Base-by-base conservation (phyloP, 306 rosid species). In the Dryas alaskensis region DNA sequence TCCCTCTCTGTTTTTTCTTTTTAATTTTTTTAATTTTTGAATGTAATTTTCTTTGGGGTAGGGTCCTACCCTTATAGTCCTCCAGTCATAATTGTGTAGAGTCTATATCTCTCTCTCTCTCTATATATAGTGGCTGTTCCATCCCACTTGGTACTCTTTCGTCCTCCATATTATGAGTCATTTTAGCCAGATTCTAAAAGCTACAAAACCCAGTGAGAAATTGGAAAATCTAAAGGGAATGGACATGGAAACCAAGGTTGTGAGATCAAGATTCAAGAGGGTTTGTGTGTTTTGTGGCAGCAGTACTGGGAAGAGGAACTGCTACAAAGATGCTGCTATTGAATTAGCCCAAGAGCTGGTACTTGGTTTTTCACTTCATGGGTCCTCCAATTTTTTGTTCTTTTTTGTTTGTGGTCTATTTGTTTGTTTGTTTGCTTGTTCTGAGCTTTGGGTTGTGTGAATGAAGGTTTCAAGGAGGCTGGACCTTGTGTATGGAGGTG, bases 401-500 rank as follows among this genome's bases (percentile, higher is more conserved):
- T 50, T 11, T 8, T 6, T 2, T 0, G 25, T 4, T 19, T 40
- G 4, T 13, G 2, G n/a, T 46, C 60, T 0, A 19, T 13, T 42
- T 8, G 4, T 43, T 52, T 10, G 22, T 9, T 3, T 9, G 4
- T 25, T 70, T 43, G n/a, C 40, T 44, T 55, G 54, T 7, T 75
- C 65, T 65, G 67, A 61, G 19, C 8, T 74, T 40, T 5, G 3
- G 14, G 3, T 9, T 51, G 3, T 39, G n/a, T 84, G 39, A 31
- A 31, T 19, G 37, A 77, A 87, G 91, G 91, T 87, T 10, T 78
- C 84, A 31, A 80, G 82, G 61, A 76, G 74, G 70, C 59, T 87
- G 62, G 85, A 81, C 73, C 91, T 87, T 61, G 89, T 84, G n/a
- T 87, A 87, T 69, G 89, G 91, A 27, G 91, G 91, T 10, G 91